Base-by-base conservation (phyloP, 2,329 filamentous ascomycete genomes). In the Fusarium multiceps region DNA sequence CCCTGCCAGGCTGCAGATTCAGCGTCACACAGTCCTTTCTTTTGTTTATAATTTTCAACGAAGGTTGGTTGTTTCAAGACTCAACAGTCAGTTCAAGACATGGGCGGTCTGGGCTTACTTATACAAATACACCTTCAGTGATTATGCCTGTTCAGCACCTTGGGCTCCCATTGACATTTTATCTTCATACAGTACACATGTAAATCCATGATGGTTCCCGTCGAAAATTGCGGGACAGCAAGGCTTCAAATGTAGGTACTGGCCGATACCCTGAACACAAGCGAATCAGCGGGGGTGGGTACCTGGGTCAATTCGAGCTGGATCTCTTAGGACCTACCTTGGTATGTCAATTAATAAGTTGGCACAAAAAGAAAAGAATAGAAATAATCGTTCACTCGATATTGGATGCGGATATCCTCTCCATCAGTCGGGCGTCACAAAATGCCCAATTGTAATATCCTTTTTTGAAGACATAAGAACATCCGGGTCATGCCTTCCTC, bases 261-360 rank as follows among this genome's bases (percentile, higher is more conserved):
- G n/a, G 16, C 45, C 32, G 30, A 23, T 37, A 68, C 66, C 46
- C 55, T 66, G 47, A 41, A 27, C 46, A 64, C 50, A 59, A 54
- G 20, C 42, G 48, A 67, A 32, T 70, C 48, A 46, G 66, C 45
- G 67, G 66, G 67, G 67, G 67, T 69, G 66, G 67, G 45, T 55
- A 70, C 51, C 18, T 21, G 20, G 18, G 14, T 14, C 34, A 37
- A 11, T 10, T 37, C 18, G 9, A 37, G 32, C 34, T 37, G 34
- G 18, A n/a, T 37, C 34, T 37, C 34, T 18, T 37, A n/a, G 34
- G 18, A 37, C 34, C 34, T 37, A n/a, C 18, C 18, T n/a, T 37
- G 9, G 18, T n/a, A 37, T 37, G 34, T 37, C 34, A 25, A 9
- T 23, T 23, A 25, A 21, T 45, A 45, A 37, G 10, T 37, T 37